Conservation (phyloP, 495 filamentous ascomycete species). For the Chaetomium cochliodes region DNA sequence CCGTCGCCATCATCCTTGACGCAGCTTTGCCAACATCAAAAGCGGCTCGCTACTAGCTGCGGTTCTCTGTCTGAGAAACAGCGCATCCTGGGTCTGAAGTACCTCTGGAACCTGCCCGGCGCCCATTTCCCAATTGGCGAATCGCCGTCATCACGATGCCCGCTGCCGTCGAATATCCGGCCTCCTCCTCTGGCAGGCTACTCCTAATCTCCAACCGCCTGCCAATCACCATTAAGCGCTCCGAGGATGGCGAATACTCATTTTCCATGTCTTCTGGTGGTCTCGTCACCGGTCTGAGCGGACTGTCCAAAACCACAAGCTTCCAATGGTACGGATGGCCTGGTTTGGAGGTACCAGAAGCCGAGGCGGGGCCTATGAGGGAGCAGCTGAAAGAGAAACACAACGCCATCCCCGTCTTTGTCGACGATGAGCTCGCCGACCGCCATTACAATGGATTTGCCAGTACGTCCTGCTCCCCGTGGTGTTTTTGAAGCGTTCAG, state of each 20-base stretch:
- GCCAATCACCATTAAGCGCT: slow-evolving; percentile 91
- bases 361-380: slow-evolving; percentile 62
- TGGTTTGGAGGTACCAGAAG: slow-evolving; percentile 77
- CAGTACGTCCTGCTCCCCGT: slow-evolving; percentile 54
- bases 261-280: slow-evolving; percentile 96
- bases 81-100: neutral
- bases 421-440: slow-evolving; percentile 76
- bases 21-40: neutral
- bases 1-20: neutral
- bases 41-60: neutral
- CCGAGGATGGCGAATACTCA: slow-evolving; percentile 72
- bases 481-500: neutral
- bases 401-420: slow-evolving; percentile 71
- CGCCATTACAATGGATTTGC: slow-evolving; percentile 85
- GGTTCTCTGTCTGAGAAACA: neutral
- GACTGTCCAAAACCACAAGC: slow-evolving; percentile 83
- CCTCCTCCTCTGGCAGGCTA: slow-evolving; percentile 47
- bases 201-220: slow-evolving; percentile 91
- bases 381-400: slow-evolving; percentile 71
- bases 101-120: neutral
- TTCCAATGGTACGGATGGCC: slow-evolving; percentile 99
- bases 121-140: neutral
- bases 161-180: slow-evolving; percentile 24
- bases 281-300: slow-evolving; percentile 85
- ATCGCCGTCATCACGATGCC: slow-evolving; percentile 31